Evolutionary conservation across 768 basidiomycete genomes (phyloP).

Genomic region (Fistulinella prunicolor): DNA sequence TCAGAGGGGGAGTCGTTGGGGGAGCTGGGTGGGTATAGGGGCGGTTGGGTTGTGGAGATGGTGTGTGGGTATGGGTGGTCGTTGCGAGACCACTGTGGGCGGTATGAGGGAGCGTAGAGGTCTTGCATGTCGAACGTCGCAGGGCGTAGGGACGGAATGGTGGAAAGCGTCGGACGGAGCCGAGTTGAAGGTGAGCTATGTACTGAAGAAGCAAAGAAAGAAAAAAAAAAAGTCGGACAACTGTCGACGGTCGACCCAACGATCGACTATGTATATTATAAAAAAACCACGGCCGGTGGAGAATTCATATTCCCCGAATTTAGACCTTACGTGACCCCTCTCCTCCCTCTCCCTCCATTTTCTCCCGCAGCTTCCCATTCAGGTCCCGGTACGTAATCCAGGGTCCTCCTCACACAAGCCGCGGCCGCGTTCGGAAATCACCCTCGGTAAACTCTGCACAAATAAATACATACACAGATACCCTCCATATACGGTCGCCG

Average conservation of each 20-base stretch:
- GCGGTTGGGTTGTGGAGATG: conserved; percentile 29
- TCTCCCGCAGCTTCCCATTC: conserved; percentile 29
- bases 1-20: conserved; percentile 44
- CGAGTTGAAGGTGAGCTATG: conserved; percentile 24
- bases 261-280: conserved; percentile 39
- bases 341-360: conserved; percentile 29
- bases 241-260: conserved; percentile 27
- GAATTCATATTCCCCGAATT: conserved; percentile 39
- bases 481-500: conserved; percentile 19
- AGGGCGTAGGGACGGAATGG: conserved; percentile 40
- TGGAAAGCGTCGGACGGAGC: conserved; percentile 30
- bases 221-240: conserved; percentile 26
- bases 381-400: conserved; percentile 32
- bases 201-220: conserved; percentile 33
- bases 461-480: conserved; percentile 21
- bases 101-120: conserved; percentile 44
- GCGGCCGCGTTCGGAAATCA: conserved; percentile 41
- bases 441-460: conserved; percentile 33
- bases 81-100: conserved; percentile 29
- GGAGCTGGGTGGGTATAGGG: conserved; percentile 33
- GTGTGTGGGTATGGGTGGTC: conserved; percentile 37
- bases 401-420: conserved; percentile 32
- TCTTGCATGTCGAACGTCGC: conserved; percentile 45
- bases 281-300: conserved; percentile 37
- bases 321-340: conserved; percentile 34